phyloP scores from a whole-genome alignment of 1,139 yeast genomes.

The Candida sanyaensis region DNA sequence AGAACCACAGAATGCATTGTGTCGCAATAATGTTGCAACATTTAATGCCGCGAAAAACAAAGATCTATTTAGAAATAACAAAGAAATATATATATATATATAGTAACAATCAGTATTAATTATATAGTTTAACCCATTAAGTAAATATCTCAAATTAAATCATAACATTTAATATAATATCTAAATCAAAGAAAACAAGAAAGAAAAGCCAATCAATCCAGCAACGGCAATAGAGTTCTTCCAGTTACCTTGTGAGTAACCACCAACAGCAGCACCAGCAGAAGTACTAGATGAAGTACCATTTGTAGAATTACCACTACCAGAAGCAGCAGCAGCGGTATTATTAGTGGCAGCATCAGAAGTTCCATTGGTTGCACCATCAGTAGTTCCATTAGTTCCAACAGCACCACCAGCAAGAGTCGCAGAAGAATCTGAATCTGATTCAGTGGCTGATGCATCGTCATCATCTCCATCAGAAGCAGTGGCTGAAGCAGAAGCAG shows the following conservation, averaged over 20 bases:
- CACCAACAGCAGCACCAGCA: conserved; percentile 15
- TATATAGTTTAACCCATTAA: neutral
- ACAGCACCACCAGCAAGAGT: conserved; percentile 5
- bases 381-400: too few relatives aligned
- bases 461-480: neutral
- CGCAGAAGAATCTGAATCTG: conserved; percentile 9
- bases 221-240: conserved; percentile 41
- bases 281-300: conserved; percentile 15
- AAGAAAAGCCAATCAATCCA: conserved; percentile 40
- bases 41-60: too few relatives aligned
- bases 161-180: neutral
- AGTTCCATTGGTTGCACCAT: too few relatives aligned
- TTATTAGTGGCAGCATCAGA: conserved; percentile 3
- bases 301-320: conserved; percentile 2
- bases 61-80: too few relatives aligned
- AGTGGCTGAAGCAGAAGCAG: too few relatives aligned
- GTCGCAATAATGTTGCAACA: too few relatives aligned
- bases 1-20: too few relatives aligned
- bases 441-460: conserved; percentile 2
- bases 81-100: too few relatives aligned
- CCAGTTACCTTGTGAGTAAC: conserved; percentile 31
- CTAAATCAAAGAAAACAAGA: conserved; percentile 36
- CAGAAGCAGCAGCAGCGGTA: conserved; percentile 12
- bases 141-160: neutral
- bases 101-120: too few relatives aligned